Evolutionary conservation across 176 grass and related monocot genomes (phyloP).

Genomic region (Thinopyrum elongatum): DNA sequence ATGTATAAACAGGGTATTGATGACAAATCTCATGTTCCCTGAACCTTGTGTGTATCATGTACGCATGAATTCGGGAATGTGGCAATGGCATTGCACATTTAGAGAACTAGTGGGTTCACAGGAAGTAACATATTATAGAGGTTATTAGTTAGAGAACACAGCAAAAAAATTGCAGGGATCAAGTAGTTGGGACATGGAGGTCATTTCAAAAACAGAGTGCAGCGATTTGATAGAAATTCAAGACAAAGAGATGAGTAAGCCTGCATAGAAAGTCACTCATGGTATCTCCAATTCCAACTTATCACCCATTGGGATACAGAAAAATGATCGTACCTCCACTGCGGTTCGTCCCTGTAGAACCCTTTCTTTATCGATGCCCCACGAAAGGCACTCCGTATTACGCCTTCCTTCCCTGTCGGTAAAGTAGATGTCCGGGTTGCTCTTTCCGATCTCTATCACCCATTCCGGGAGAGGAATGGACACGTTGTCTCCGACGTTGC

Average conservation of each 20-base stretch:
- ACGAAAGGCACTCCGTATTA: conserved; percentile 79
- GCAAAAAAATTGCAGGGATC: neutral
- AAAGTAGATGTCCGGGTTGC: conserved; percentile 91
- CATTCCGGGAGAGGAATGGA: conserved; percentile 80
- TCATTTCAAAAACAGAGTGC: neutral
- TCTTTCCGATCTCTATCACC: conserved; percentile 80
- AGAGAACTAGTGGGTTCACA: too few species aligned
- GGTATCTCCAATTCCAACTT: neutral
- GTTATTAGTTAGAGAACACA: neutral
- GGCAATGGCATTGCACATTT: too few species aligned
- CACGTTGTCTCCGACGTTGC: conserved; percentile 69
- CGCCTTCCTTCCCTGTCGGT: conserved; percentile 67
- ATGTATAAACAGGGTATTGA: neutral
- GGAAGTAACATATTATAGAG: neutral
- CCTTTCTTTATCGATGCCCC: conserved; percentile 89
- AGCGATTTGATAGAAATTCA: neutral
- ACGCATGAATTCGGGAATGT: too few species aligned
- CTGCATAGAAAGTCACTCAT: neutral
- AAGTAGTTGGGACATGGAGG: neutral
- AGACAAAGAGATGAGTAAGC: neutral
- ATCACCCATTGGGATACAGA: neutral
- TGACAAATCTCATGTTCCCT: neutral
- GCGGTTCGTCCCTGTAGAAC: conserved; percentile 74
- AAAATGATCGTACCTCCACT: conserved; percentile 55
- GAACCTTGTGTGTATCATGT: too few species aligned